A percentile compares a stretch with the other conserved stretches of the same genome.
Evolutionary conservation across 345 rosid genomes (phyloP).

Genomic region (Melaleuca quinquenervia): DNA sequence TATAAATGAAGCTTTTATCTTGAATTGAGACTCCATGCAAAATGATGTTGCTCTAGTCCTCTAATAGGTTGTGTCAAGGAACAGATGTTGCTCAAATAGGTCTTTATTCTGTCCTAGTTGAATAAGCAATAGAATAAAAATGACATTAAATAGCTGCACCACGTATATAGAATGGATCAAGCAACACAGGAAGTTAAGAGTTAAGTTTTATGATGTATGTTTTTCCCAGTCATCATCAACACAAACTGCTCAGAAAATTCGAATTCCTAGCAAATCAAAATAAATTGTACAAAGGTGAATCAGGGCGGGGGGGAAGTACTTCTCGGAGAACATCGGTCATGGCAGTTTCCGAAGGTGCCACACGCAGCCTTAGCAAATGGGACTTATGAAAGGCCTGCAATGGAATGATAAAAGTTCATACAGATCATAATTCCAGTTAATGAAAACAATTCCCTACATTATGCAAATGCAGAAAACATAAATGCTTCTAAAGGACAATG

Average conservation of each 20-base stretch:
- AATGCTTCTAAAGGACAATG: background rate
- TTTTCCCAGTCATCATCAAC: background rate
- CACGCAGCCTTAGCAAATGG: conserved; percentile 71
- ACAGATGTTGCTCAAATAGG: background rate
- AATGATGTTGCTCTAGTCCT: background rate
- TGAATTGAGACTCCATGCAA: background rate
- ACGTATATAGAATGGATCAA: background rate
- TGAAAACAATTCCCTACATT: background rate
- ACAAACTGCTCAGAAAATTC: background rate
- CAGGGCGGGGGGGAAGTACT: conserved; percentile 25
- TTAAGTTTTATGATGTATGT: background rate
- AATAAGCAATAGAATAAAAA: background rate
- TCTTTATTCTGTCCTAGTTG: background rate
- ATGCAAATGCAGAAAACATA: background rate
- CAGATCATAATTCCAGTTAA: background rate
- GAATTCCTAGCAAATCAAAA: background rate
- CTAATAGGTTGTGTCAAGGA: background rate
- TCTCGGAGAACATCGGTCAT: conserved; percentile 96
- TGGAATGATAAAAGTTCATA: background rate
- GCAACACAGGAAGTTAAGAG: background rate
- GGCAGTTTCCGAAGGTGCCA: conserved; percentile 97
- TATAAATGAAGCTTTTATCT: background rate
- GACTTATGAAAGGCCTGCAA: conserved; percentile 92
- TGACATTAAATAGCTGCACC: background rate
- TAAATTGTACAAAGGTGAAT: background rate